Percentiles rank a stretch among this genome's conserved stretches.
Conservation (phyloP, 2,329 filamentous ascomycete genomes). For the Aschersonia sp. region DNA sequence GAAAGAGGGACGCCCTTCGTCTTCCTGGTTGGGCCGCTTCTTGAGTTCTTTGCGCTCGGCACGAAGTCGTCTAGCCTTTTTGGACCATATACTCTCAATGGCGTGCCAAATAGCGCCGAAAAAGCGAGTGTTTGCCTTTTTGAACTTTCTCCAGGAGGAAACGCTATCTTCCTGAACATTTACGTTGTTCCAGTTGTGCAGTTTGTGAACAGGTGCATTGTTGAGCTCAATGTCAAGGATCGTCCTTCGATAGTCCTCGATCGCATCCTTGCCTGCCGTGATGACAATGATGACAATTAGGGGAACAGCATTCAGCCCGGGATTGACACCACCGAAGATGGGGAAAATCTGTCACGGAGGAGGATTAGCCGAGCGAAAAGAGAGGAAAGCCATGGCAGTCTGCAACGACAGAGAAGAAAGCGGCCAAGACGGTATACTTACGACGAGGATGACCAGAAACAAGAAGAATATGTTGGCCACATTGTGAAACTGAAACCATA, state of each 20-base stretch:
- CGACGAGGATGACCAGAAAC: constrained; percentile 85
- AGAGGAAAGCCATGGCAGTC: background rate
- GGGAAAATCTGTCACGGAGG: constrained; percentile 61
- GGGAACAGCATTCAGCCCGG: constrained; percentile 78
- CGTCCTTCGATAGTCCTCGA: constrained; percentile 90
- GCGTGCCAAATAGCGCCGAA: constrained; percentile 38
- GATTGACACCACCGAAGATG: constrained; percentile 87
- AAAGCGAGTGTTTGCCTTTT: constrained; percentile 66
- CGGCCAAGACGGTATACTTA: constrained; percentile 34
- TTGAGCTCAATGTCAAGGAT: constrained; percentile 87
- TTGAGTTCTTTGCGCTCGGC: constrained; percentile 27
- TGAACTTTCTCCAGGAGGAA: constrained; percentile 72
- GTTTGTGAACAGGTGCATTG: constrained; percentile 84
- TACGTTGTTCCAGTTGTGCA: constrained; percentile 83
- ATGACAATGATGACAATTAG: constrained; percentile 83
- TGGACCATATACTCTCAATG: constrained; percentile 33
- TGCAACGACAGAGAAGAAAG: background rate
- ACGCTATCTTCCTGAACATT: constrained; percentile 83
- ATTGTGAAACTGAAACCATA: constrained; percentile 98
- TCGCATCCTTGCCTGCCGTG: constrained; percentile 85
- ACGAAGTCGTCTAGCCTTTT: constrained; percentile 33
- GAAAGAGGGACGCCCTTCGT: constrained; percentile 48
- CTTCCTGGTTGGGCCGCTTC: constrained; percentile 13
- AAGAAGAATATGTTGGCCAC: constrained; percentile 98
- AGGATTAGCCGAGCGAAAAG: background rate